Percentiles rank a stretch among this genome's conserved stretches.
phyloP scores from a whole-genome alignment of 345 rosid genomes.

The Chamaenerion angustifolium region DNA sequence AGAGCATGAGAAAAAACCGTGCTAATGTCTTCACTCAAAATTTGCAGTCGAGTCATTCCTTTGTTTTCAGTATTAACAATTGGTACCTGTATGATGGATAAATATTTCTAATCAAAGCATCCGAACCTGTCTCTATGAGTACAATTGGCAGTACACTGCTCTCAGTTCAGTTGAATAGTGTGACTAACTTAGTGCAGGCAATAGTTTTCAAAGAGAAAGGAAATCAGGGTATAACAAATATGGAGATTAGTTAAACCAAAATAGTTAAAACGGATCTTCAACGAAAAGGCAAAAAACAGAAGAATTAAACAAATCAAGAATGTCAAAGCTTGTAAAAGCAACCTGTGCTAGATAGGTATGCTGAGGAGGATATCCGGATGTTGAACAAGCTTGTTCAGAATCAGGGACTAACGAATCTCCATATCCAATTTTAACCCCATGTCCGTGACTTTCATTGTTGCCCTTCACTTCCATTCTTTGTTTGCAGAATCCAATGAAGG shows the following conservation, averaged over 20 bases:
- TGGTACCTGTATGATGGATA: conserved; percentile 33
- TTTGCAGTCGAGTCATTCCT: conserved; percentile 51
- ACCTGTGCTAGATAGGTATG: conserved; percentile 87
- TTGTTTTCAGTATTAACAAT: conserved; percentile 53
- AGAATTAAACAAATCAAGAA: not conserved
- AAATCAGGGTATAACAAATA: too few species aligned
- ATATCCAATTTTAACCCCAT: conserved; percentile 13
- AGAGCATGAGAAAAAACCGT: conserved; percentile 19
- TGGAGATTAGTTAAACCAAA: not conserved
- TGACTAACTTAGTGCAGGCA: too few species aligned
- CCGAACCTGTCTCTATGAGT: not conserved
- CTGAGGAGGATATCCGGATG: conserved; percentile 26
- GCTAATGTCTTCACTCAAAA: conserved; percentile 47
- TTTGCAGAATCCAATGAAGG: conserved; percentile 56
- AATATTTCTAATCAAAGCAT: not conserved
- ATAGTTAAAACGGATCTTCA: not conserved
- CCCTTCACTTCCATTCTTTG: conserved; percentile 24
- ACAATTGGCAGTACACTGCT: not conserved
- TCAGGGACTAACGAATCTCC: conserved; percentile 11
- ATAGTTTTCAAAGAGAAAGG: too few species aligned
- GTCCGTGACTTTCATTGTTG: conserved; percentile 5
- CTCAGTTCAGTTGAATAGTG: not conserved
- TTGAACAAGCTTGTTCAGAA: conserved; percentile 12
- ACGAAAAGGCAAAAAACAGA: not conserved
- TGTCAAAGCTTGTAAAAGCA: conserved; percentile 3